These are phyloP conservation scores for Trichoderma oligosporum DNA, from an alignment of 2,329 filamentous ascomycete species.

Conservation along the genomic window DNA sequence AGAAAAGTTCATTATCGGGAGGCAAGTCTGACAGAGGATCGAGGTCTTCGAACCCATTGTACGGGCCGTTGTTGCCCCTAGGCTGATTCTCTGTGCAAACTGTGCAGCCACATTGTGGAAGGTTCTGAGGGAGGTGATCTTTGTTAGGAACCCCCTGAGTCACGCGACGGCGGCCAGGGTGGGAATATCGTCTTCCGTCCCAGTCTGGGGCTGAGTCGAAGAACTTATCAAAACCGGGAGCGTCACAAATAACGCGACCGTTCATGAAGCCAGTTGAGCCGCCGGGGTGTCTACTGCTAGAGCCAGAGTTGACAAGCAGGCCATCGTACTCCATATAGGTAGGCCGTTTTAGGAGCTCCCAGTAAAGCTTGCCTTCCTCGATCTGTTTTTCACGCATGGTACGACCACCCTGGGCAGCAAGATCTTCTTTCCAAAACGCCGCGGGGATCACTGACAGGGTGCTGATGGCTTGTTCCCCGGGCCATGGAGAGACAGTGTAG, in stretches of 20 bases:
- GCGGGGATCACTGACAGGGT: conserved; percentile 42
- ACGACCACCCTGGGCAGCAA: conserved; percentile 31
- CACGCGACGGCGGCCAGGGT: conserved; percentile 4
- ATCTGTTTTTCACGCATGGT: conserved; percentile 39
- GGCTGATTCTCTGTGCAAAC: conserved; percentile 31
- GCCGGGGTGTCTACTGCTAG: conserved; percentile 26
- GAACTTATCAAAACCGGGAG: conserved; percentile 40
- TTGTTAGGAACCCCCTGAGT: conserved; percentile 20
- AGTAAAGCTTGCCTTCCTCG: conserved; percentile 42
- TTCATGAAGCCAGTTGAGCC: conserved; percentile 37
- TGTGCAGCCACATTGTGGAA: conserved; percentile 41
- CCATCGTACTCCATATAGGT: conserved; percentile 47
- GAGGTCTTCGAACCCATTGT: conserved; percentile 40
- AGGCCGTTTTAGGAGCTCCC: conserved; percentile 45
- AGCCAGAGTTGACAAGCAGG: conserved; percentile 33
- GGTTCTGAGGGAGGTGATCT: conserved; percentile 40
- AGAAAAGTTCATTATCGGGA: conserved; percentile 43
- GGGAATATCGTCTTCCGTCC: conserved; percentile 17
- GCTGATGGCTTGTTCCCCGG: conserved; percentile 43
- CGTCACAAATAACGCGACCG: conserved; percentile 43
- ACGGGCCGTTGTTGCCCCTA: conserved; percentile 30
- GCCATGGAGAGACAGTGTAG: conserved; percentile 38
- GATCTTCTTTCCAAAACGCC: conserved; percentile 39
- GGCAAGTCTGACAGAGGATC: conserved; percentile 35
- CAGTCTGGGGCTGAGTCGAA: conserved; percentile 28